Evolutionary conservation across 2,329 filamentous ascomycete species (phyloP).

Genomic region (Penicillium sp.): DNA sequence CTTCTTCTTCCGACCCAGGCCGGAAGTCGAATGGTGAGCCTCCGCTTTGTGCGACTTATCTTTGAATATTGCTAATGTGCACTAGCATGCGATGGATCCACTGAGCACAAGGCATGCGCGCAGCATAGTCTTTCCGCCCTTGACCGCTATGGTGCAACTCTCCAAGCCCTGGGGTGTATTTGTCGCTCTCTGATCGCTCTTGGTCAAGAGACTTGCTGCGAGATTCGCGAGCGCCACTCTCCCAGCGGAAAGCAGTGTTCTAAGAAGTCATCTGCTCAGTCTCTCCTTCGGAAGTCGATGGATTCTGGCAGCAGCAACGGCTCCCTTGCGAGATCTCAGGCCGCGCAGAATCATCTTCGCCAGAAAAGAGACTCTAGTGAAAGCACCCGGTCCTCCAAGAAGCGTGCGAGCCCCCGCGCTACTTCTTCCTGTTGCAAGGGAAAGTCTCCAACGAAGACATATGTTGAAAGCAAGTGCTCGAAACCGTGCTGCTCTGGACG

Average conservation of each 20-base stretch:
- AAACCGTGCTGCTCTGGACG: background rate
- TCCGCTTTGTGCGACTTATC: background rate
- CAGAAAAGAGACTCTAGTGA: background rate
- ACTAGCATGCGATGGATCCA: background rate
- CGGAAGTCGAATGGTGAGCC: background rate
- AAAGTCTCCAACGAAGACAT: background rate
- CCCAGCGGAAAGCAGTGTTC: constrained; percentile 6
- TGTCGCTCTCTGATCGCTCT: constrained; percentile 55
- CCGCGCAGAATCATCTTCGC: background rate
- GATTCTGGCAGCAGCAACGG: constrained; percentile 9
- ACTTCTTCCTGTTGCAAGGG: background rate
- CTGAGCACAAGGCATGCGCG: constrained; percentile 34
- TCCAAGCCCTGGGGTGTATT: constrained; percentile 56
- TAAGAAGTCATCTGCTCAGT: background rate
- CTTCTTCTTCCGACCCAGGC: background rate
- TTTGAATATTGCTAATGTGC: background rate
- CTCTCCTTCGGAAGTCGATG: constrained; percentile 7
- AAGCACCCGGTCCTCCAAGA: background rate
- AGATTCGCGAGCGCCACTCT: constrained; percentile 18
- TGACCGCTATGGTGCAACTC: constrained; percentile 45
- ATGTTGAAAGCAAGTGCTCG: background rate
- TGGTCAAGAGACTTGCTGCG: constrained; percentile 56
- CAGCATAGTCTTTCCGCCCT: constrained; percentile 39
- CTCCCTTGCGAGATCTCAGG: background rate
- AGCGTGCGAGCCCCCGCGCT: background rate